These are phyloP conservation scores for Trichoderma breve DNA, from an alignment of 2,329 filamentous ascomycete genomes.

Conservation along the genomic window DNA sequence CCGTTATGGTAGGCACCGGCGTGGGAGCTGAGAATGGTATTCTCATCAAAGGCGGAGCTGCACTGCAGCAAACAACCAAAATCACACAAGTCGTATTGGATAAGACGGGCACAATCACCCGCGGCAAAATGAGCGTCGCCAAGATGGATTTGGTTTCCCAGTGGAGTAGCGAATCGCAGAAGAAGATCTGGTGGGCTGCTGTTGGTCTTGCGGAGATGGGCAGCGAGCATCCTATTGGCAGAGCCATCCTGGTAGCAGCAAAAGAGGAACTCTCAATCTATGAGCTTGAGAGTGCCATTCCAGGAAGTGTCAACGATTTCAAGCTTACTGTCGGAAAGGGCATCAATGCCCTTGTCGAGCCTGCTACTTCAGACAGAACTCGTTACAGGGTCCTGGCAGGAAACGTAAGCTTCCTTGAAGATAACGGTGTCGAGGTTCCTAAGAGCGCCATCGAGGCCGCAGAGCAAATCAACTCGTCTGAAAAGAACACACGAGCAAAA, in stretches of 20 bases:
- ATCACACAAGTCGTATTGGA: constrained; percentile 88
- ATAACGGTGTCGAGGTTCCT: constrained; percentile 66
- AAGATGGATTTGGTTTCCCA: constrained; percentile 61
- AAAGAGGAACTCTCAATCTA: constrained; percentile 69
- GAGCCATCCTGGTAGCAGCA: constrained; percentile 74
- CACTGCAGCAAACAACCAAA: constrained; percentile 85
- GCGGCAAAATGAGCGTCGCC: constrained; percentile 93
- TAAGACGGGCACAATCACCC: constrained; percentile 92
- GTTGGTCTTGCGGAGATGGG: constrained; percentile 93
- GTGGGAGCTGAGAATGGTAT: constrained; percentile 94
- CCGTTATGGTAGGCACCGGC: constrained; percentile 98
- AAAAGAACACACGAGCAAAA: constrained; percentile 33
- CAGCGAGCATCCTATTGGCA: constrained; percentile 94
- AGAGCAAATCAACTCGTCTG: constrained; percentile 53
- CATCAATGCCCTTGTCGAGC: constrained; percentile 78
- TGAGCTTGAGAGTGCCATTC: constrained; percentile 68
- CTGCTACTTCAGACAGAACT: constrained; percentile 63
- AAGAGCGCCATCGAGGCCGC: constrained; percentile 62
- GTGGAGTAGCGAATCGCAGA: constrained; percentile 71
- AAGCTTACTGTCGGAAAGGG: constrained; percentile 80
- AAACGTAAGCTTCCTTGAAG: constrained; percentile 73
- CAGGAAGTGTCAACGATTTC: constrained; percentile 84
- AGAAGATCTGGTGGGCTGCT: constrained; percentile 89
- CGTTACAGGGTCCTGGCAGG: constrained; percentile 81
- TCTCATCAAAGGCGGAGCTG: constrained; percentile 93